Evolutionary conservation across 768 basidiomycete genomes (phyloP).

Genomic region (Auriscalpium microsporum): DNA sequence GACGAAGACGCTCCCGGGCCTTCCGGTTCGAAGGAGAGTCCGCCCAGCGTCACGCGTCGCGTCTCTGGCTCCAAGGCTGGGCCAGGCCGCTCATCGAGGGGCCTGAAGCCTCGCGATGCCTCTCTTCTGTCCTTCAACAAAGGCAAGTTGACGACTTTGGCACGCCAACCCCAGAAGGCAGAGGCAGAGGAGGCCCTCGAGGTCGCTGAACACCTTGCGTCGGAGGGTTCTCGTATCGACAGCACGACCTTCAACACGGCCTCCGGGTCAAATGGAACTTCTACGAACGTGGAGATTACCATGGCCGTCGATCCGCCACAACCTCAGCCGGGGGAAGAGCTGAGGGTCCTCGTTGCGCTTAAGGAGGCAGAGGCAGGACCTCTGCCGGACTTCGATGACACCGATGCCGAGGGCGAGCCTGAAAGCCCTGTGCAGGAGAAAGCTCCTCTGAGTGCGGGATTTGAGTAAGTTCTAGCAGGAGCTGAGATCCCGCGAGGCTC

Average conservation of each 20-base stretch:
- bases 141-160: slow-evolving; percentile 2
- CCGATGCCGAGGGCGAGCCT: not conserved
- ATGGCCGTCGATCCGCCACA: not conserved
- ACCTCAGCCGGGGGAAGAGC: not conserved
- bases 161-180: not conserved
- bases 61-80: not conserved
- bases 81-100: not conserved
- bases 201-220: slow-evolving; percentile 5
- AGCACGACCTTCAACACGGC: not conserved
- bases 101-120: not conserved
- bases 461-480: not conserved
- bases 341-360: not conserved
- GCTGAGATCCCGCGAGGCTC: too few relatives aligned
- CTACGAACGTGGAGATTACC: not conserved
- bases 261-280: not conserved
- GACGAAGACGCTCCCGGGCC: not conserved
- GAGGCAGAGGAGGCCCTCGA: slow-evolving; percentile 1
- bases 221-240: slow-evolving; percentile 1
- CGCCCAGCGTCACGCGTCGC: not conserved
- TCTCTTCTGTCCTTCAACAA: not conserved
- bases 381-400: slow-evolving; percentile 1
- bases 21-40: not conserved
- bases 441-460: not conserved
- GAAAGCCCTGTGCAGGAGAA: not conserved
- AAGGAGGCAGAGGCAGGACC: not conserved